Base-by-base conservation (phyloP, 441 rosid species). In the Gossypium gossypioides region DNA sequence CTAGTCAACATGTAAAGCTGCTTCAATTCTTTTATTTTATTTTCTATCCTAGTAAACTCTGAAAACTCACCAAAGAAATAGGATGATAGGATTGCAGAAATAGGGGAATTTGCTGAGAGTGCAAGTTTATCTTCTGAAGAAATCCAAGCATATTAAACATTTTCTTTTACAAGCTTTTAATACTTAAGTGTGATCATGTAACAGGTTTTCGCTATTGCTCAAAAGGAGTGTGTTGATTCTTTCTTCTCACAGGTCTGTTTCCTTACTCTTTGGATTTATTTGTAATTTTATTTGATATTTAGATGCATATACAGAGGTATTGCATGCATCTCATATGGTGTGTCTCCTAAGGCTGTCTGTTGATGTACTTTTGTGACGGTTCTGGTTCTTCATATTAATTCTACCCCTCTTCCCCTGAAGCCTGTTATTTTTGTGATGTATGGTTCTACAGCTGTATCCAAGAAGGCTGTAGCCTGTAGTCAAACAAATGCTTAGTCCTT, bases 161-260 rank as follows among this genome's bases (percentile, higher is more conserved):
- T 24, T 42, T 4, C 1, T 80, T 58, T 73, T 73, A 76, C 34
- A 74, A 48, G 42, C 48, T 75, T 57, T 60, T 71, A 58, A 71
- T 60, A 57, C 9, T 46, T 51, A 50, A 72, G 10, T 51, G 68
- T 16, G 65, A 67, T 40, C 69, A 29, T 82, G 72, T 70, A n/a
- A 70, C 91, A 94, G 99, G 96, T 85, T 69, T 94, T 94, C 77
- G 89, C 97, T 62, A 77, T 64, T 80, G 97, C 97, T 69, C 99
- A 94, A 80, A 90, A 83, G 85, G 97, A 94, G 80, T 90, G 99
- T 42, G 84, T 92, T 25, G 97, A 90, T 81, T 92, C 99, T 55
- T 87, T 85, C 79, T 92, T 90, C 76, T 94, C 97, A 21, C 99
- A 92, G 99, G 99, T 94, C 73, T 76, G 83, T 10, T 64, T 65